Evolutionary conservation across 2,329 filamentous ascomycete genomes (phyloP).

Genomic region (Paracorniculantispora psalliotae): DNA sequence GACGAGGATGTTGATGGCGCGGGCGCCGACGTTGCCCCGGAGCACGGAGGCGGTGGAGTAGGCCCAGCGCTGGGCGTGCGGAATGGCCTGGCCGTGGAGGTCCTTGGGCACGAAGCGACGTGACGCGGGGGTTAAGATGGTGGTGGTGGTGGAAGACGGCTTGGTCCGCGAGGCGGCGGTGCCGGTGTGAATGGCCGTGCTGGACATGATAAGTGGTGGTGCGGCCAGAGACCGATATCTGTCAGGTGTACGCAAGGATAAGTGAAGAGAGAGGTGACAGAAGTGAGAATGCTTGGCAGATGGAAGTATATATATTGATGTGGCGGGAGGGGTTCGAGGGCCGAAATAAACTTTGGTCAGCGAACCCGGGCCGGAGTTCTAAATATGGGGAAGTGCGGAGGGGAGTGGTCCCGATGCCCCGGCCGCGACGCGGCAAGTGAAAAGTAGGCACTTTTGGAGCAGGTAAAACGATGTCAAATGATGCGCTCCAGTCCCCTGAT

Average conservation of each 20-base stretch:
- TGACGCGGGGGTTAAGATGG: slow-evolving; percentile 5
- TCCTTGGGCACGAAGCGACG: slow-evolving; percentile 15
- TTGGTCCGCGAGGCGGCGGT: not conserved
- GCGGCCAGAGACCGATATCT: too few relatives aligned
- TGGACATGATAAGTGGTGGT: slow-evolving; percentile 7
- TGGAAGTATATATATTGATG: too few relatives aligned
- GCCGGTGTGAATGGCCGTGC: slow-evolving; percentile 6
- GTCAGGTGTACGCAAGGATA: too few relatives aligned
- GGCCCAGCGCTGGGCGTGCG: slow-evolving; percentile 15
- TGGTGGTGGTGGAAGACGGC: not conserved
- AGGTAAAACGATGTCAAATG: too few relatives aligned
- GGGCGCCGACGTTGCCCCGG: slow-evolving; percentile 5
- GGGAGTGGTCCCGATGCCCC: not conserved
- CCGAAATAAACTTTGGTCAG: not conserved
- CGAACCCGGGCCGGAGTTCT: not conserved
- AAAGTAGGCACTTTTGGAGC: too few relatives aligned
- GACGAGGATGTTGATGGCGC: not conserved
- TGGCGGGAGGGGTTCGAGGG: too few relatives aligned
- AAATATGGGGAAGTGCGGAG: not conserved
- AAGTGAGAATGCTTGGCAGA: too few relatives aligned
- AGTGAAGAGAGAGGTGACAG: too few relatives aligned
- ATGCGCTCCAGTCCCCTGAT: too few relatives aligned
- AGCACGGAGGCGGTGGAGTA: slow-evolving; percentile 14
- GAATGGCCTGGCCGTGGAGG: slow-evolving; percentile 15
- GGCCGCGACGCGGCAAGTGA: too few relatives aligned